Evolutionary conservation across 306 rosid genomes (phyloP), one percentile per base, ranked within the genome.

Genomic region (Lotus japonicus): DNA sequence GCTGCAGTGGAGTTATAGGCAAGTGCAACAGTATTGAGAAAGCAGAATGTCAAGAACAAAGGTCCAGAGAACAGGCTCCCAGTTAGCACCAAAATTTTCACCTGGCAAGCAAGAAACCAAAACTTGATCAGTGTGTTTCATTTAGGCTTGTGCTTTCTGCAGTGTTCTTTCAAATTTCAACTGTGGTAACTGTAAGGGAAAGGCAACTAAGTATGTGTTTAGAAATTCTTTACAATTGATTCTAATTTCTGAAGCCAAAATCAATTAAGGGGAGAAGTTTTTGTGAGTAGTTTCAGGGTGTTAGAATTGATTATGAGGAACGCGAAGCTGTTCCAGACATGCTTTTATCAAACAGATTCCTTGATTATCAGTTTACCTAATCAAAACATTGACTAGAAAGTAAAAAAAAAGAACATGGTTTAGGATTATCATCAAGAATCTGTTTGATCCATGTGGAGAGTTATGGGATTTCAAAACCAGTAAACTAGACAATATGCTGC

Each of bases 21-120:
- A 50, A 84, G 74, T 41, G 88, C 85, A 60, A 77, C 76, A 9
- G 85, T 80, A 44, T 84, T 80, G 2, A 84, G 83, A 75, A 80
- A 78, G 72, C 81, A 77, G 72, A 84, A 84, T 19, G 85, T 74
- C 41, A 84, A 19, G 45, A 84, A 84, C 57, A 81, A 61, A 1
- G 88, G 84, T 64, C 84, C 86, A 14, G 84, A 58, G 78, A 75
- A 84, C 15, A 84, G 74, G 54, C 86, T 78, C 57, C 86, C 88
- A 1, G 78, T 78, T 57, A 84, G 36, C 58, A 81, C 61, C 80
- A 81, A 68, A 81, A 68, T 78, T 54, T 55, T 68, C 70, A 67
- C 76, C 88, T 81, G 67, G 46, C 57, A 78, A 44, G 61, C n/a
- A 80, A 75, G 59, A 79, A 62, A 66, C 11, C 45, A 46, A 38